These are phyloP conservation scores for Leccinum rimulosum DNA, from an alignment of 768 basidiomycete species.

Conservation along the genomic window DNA sequence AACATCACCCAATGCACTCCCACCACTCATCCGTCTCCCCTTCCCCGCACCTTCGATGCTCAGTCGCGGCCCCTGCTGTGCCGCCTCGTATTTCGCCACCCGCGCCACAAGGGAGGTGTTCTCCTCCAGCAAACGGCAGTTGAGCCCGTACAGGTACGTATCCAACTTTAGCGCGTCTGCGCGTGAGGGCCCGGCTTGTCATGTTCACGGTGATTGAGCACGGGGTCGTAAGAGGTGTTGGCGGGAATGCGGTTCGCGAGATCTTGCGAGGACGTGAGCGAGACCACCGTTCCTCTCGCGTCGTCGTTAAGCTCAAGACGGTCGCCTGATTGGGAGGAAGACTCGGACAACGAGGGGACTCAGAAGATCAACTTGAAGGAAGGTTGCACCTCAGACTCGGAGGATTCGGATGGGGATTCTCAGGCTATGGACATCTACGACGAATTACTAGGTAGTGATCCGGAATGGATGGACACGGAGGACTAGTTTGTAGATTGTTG, in stretches of 20 bases:
- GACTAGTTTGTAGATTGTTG: too few species aligned
- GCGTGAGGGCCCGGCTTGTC: conserved; percentile 77
- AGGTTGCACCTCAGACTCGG: too few species aligned
- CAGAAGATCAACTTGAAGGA: too few species aligned
- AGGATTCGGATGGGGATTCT: too few species aligned
- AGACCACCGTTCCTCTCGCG: conserved; percentile 62
- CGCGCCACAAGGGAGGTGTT: conserved; percentile 64
- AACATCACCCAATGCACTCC: conserved; percentile 55
- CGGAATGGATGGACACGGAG: too few species aligned
- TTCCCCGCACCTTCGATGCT: conserved; percentile 31
- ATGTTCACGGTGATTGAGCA: conserved; percentile 67
- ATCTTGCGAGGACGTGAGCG: conserved; percentile 86
- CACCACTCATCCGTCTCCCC: conserved; percentile 51
- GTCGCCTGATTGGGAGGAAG: too few species aligned
- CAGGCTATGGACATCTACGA: too few species aligned
- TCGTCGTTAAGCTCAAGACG: conserved; percentile 37
- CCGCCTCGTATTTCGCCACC: conserved; percentile 53
- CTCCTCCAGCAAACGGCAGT: conserved; percentile 80
- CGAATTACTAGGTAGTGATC: too few species aligned
- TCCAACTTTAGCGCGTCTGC: conserved; percentile 88
- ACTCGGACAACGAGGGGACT: too few species aligned
- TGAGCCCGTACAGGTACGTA: conserved; percentile 80
- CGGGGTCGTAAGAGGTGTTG: too few species aligned
- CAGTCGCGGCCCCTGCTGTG: conserved; percentile 29
- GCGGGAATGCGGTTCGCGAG: conserved; percentile 73